Conservation (phyloP, 768 basidiomycete species). For the Phlegmacium glaucopus region DNA sequence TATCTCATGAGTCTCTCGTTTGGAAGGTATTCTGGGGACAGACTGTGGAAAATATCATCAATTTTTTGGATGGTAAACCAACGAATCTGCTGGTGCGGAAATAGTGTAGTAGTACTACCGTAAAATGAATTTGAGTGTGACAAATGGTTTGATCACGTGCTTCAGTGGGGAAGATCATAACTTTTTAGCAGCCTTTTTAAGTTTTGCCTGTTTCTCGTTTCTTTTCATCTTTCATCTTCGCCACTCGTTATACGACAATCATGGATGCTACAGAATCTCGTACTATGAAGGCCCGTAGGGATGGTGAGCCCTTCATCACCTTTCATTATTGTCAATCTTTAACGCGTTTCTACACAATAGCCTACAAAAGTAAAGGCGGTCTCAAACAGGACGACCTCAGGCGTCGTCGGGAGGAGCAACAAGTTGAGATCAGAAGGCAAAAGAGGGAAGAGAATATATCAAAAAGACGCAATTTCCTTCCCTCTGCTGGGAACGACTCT, state of each 20-base stretch:
- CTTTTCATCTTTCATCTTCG: constrained; percentile 28
- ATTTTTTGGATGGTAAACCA: constrained; percentile 44
- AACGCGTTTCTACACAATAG: constrained; percentile 46
- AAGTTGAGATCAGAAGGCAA: constrained; percentile 97
- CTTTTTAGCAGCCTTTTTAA: too few relatives aligned
- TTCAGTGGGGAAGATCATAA: too few relatives aligned
- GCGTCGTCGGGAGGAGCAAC: constrained; percentile 95
- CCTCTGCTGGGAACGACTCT: constrained; percentile 72
- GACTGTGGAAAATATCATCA: constrained; percentile 56
- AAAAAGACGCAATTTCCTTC: constrained; percentile 92
- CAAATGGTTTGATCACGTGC: too few relatives aligned
- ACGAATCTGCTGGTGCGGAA: constrained; percentile 2
- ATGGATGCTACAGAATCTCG: constrained; percentile 58
- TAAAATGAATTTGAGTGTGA: too few relatives aligned
- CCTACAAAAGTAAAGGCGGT: constrained; percentile 88
- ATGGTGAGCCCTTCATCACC: constrained; percentile 43
- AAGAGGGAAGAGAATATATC: constrained; percentile 99
- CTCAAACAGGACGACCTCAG: constrained; percentile 92
- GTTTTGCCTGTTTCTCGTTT: constrained; percentile 16
- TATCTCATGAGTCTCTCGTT: constrained; percentile 1
- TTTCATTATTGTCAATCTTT: constrained; percentile 28
- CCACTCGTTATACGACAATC: constrained; percentile 19
- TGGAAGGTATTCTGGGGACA: constrained; percentile 47
- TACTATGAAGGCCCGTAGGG: constrained; percentile 72
- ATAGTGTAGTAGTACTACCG: too few relatives aligned